Evolutionary conservation across 352 stramenopile species (phyloP).

Genomic region (Globisporangium takayamanum): DNA sequence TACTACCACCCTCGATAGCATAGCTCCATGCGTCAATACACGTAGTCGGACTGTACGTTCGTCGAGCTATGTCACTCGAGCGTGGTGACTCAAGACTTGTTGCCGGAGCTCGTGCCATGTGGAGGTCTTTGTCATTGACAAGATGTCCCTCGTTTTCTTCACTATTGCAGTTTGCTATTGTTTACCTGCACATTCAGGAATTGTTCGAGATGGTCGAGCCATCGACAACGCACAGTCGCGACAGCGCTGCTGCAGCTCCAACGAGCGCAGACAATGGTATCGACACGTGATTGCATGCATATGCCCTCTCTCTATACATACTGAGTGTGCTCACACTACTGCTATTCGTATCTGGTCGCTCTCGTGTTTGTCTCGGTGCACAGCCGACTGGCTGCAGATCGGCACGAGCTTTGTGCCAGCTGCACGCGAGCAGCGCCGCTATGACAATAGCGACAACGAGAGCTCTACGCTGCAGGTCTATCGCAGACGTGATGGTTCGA

Average conservation of each 20-base stretch:
- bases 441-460: background rate
- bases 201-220: no score
- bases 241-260: background rate
- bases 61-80: no score
- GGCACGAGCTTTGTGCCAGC: slow-evolving; percentile 9
- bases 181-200: no score
- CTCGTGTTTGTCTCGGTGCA: background rate
- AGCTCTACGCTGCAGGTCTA: slow-evolving; percentile 10
- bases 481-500: background rate
- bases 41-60: no score
- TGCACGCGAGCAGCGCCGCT: background rate
- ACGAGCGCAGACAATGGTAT: background rate
- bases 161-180: background rate
- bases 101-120: no score
- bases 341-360: background rate
- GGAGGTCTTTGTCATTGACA: background rate
- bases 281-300: no score
- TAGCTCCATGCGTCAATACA: background rate
- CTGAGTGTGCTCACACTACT: no score
- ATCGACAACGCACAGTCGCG: no score
- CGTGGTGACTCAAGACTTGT: background rate
- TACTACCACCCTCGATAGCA: background rate
- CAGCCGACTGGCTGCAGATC: slow-evolving; percentile 7
- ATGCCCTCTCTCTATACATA: no score
- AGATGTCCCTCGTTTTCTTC: background rate